phyloP scores from a whole-genome alignment of 495 filamentous ascomycete genomes.

The Xylaria longipes region DNA sequence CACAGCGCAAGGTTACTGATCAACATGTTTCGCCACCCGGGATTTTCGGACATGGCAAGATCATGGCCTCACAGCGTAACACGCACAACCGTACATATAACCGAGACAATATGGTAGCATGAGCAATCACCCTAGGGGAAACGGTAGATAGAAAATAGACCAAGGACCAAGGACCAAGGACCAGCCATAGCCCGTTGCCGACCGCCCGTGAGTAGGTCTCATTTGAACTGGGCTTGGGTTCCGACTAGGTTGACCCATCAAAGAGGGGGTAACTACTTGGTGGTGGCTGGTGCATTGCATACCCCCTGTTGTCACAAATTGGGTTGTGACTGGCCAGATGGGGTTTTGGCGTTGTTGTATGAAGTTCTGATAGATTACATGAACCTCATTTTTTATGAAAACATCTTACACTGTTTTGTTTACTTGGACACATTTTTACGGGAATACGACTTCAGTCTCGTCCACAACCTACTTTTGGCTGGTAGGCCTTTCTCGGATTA shows the following conservation, averaged over 20 bases:
- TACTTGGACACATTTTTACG: neutral
- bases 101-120: neutral
- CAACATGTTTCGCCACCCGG: neutral
- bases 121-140: neutral
- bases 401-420: neutral
- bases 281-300: constrained; percentile 18
- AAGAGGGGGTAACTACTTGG: constrained; percentile 12
- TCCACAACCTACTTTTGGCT: neutral
- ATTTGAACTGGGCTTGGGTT: neutral
- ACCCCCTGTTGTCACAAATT: constrained; percentile 3
- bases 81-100: neutral
- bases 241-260: constrained; percentile 1
- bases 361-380: constrained; percentile 21
- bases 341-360: constrained; percentile 21
- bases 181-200: neutral
- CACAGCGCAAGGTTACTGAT: neutral
- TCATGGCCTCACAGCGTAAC: neutral
- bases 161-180: constrained; percentile 8
- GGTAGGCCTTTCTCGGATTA: neutral
- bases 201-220: neutral
- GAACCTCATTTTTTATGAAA: constrained; percentile 2
- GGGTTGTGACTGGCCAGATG: neutral
- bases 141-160: constrained; percentile 4
- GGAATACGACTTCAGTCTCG: neutral
- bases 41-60: neutral